Percentiles rank a stretch among this genome's conserved stretches.
These are phyloP conservation scores for Pezicula radicicola DNA, from an alignment of 2,329 filamentous ascomycete genomes.

Conservation along the genomic window DNA sequence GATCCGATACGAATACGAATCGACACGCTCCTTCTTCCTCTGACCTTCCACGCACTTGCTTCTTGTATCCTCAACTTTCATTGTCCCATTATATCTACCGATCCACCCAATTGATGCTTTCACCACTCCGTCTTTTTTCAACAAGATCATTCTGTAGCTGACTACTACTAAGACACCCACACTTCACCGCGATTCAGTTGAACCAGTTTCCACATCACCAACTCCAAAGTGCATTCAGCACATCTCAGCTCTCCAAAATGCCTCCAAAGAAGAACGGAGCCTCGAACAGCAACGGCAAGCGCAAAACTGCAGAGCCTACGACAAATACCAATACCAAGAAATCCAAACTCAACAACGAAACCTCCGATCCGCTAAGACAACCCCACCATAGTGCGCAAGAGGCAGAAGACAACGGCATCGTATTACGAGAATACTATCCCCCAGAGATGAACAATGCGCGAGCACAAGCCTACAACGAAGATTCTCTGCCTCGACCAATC, in stretches of 20 bases:
- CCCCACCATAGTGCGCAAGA: conserved; percentile 31
- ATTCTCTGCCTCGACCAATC: conserved; percentile 69
- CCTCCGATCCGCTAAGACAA: conserved; percentile 16
- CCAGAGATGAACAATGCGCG: conserved; percentile 81
- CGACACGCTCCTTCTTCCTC: too few species aligned
- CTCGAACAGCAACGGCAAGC: conserved; percentile 17
- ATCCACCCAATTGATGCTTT: neutral
- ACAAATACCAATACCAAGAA: conserved; percentile 15
- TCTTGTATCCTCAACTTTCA: too few species aligned
- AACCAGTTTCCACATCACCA: neutral
- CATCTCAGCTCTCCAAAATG: conserved; percentile 9
- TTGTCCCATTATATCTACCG: too few species aligned
- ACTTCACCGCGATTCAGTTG: neutral
- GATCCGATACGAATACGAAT: too few species aligned
- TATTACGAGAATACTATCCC: conserved; percentile 76
- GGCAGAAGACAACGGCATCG: conserved; percentile 54
- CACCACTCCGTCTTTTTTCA: too few species aligned
- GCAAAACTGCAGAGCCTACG: conserved; percentile 18
- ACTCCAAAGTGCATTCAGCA: neutral
- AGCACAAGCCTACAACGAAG: conserved; percentile 69
- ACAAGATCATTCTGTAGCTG: too few species aligned
- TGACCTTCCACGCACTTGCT: too few species aligned
- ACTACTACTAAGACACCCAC: neutral
- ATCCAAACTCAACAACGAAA: conserved; percentile 14
- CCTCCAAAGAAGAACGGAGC: conserved; percentile 15